Conservation (phyloP, 2,329 filamentous ascomycete genomes). For the Fusarium tanahbumbuense region DNA sequence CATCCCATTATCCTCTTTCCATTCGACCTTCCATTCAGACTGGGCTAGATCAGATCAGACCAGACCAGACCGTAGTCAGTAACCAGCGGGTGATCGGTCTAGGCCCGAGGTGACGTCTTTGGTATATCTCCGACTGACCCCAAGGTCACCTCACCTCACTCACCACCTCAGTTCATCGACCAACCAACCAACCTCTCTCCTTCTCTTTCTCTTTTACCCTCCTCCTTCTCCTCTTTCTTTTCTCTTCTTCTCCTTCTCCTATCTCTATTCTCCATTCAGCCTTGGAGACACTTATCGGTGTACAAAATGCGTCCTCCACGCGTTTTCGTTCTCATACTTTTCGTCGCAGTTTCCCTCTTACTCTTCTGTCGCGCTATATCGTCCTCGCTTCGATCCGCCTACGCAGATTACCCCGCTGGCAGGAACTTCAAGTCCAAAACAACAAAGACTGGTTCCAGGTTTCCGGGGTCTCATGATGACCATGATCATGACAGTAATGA, state of each 20-base stretch:
- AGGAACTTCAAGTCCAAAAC: conserved; percentile 40
- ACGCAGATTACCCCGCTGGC: conserved; percentile 46
- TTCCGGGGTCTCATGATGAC: conserved; percentile 24
- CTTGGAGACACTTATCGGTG: conserved; percentile 10
- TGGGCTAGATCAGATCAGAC: neutral
- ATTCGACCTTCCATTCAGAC: conserved; percentile 5
- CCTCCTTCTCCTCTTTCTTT: conserved; percentile 15
- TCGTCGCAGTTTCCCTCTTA: conserved; percentile 65
- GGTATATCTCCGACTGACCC: conserved; percentile 41
- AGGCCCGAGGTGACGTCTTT: conserved; percentile 40
- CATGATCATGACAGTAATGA: neutral
- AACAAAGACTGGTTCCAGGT: conserved; percentile 26
- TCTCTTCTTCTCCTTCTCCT: neutral
- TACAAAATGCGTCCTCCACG: conserved; percentile 65
- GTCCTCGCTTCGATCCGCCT: conserved; percentile 49
- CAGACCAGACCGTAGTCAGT: neutral
- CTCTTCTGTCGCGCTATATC: conserved; percentile 65
- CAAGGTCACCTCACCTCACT: conserved; percentile 37
- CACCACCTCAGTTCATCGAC: conserved; percentile 39
- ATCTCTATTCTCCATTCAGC: conserved; percentile 1
- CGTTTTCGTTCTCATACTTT: conserved; percentile 65
- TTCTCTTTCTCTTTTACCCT: conserved; percentile 13
- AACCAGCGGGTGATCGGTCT: conserved; percentile 30
- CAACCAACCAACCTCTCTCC: conserved; percentile 9
- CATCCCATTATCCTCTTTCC: conserved; percentile 1